Conservation (phyloP, 148 eudicot genomes). For the Salicornia ramosissima region DNA sequence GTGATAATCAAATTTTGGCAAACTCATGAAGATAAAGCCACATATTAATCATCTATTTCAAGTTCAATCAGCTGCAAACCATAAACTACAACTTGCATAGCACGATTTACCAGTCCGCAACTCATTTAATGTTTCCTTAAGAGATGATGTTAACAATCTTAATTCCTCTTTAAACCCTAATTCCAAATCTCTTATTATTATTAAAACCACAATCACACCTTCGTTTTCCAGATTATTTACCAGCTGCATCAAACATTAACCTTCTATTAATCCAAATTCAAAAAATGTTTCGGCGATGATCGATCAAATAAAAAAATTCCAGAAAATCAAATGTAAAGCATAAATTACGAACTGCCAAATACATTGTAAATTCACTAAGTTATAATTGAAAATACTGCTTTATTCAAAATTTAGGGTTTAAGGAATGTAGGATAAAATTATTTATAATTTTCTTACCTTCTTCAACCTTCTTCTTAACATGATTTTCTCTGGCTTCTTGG, state of each 20-base stretch:
- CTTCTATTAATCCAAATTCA: too few relatives aligned
- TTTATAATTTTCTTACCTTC: slow-evolving; percentile 46
- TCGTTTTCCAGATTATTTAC: background rate
- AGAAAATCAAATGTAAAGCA: too few relatives aligned
- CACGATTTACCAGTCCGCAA: background rate
- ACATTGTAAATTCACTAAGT: too few relatives aligned
- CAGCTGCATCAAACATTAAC: background rate
- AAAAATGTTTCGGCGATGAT: too few relatives aligned
- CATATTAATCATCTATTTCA: background rate
- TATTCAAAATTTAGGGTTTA: slow-evolving; percentile 3
- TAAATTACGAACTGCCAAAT: too few relatives aligned
- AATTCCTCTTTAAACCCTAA: background rate
- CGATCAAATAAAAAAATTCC: too few relatives aligned
- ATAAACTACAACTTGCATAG: background rate
- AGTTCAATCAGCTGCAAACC: background rate
- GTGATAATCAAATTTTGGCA: too few relatives aligned
- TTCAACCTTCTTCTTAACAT: slow-evolving; percentile 97
- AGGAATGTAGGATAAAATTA: background rate
- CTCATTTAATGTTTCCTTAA: too few relatives aligned
- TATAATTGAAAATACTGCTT: background rate
- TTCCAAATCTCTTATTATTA: background rate
- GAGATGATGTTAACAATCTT: background rate
- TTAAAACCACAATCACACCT: background rate
- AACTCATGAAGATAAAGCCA: background rate
- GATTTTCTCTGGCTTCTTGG: slow-evolving; percentile 89